These are phyloP conservation scores for Pouteria glomerata DNA, from an alignment of 148 eudicot genomes.

Conservation along the genomic window DNA sequence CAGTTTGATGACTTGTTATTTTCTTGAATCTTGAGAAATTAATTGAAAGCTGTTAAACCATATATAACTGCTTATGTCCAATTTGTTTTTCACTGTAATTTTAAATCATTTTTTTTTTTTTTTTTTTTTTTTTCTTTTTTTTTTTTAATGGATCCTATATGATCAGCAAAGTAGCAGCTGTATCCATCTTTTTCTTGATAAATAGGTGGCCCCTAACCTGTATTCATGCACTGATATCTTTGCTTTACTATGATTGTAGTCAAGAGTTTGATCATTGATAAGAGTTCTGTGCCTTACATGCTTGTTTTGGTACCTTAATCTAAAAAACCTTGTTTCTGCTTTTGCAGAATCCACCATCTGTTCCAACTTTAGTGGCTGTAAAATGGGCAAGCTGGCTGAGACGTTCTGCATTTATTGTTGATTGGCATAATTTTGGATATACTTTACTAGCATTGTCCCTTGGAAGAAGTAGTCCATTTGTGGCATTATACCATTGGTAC, in stretches of 20 bases:
- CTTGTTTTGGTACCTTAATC: not conserved
- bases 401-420: conserved; percentile 63
- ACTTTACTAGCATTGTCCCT: conserved; percentile 84
- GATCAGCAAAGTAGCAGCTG: not conserved
- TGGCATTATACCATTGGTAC: conserved; percentile 79
- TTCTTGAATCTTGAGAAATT: not conserved
- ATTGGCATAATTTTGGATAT: conserved; percentile 99
- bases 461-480: conserved; percentile 85
- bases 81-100: not conserved
- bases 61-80: not conserved
- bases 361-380: conserved; percentile 83
- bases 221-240: not conserved
- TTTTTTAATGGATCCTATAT: not conserved
- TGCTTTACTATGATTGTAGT: not conserved
- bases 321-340: not conserved
- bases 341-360: conserved; percentile 90
- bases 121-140: not conserved
- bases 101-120: not conserved
- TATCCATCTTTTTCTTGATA: not conserved
- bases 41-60: not conserved
- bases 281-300: not conserved
- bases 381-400: conserved; percentile 96
- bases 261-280: not conserved
- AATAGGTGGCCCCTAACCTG: not conserved
- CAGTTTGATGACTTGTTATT: not conserved